Evolutionary conservation across 257 asterid genomes (phyloP).

Genomic region (Fraxinus americana): DNA sequence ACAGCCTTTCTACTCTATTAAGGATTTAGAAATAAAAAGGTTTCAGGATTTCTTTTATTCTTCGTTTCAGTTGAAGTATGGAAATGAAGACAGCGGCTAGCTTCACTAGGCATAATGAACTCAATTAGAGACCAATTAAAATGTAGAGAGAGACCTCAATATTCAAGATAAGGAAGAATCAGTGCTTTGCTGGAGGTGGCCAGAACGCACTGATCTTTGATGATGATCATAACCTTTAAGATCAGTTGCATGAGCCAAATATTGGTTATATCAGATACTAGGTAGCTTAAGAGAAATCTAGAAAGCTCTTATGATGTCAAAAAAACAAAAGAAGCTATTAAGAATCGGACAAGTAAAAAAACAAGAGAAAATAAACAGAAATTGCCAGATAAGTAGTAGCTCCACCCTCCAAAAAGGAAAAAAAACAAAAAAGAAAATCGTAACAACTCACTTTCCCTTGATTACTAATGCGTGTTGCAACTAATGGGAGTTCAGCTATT

Average conservation of each 20-base stretch:
- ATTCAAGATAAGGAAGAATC: neutral
- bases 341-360: neutral
- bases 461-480: constrained; percentile 73
- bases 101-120: neutral
- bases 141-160: neutral
- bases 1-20: neutral
- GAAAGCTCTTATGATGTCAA: neutral
- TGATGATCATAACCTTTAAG: neutral
- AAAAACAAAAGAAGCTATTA: neutral
- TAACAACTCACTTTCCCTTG: constrained; percentile 75
- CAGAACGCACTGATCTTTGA: neutral
- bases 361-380: neutral
- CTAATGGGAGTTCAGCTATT: constrained; percentile 92
- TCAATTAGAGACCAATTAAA: neutral
- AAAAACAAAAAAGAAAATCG: neutral
- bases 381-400: neutral
- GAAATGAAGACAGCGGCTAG: neutral
- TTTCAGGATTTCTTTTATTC: neutral
- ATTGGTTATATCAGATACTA: neutral
- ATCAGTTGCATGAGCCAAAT: constrained; percentile 5
- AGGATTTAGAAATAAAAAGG: neutral
- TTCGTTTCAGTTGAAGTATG: neutral
- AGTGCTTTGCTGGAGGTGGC: neutral
- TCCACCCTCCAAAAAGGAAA: neutral
- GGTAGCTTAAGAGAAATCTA: neutral